phyloP scores from a whole-genome alignment of 495 filamentous ascomycete species.

The Extremus antarcticus region DNA sequence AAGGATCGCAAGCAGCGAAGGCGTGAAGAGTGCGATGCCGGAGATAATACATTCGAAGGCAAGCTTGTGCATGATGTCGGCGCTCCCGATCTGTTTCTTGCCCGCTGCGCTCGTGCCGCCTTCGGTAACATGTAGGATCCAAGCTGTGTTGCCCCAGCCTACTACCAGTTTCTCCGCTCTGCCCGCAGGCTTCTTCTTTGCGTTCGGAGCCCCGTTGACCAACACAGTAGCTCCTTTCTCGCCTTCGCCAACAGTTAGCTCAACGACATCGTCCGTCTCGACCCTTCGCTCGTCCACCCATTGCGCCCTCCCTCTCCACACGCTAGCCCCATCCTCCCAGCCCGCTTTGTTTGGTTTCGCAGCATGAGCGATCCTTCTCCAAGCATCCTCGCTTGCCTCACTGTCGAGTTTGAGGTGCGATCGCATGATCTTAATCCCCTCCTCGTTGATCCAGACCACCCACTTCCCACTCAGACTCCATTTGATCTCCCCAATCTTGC shows the following conservation, averaged over 20 bases:
- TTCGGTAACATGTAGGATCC: conserved; percentile 85
- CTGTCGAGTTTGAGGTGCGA: conserved; percentile 72
- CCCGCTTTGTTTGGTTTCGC: conserved; percentile 66
- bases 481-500: conserved; percentile 76
- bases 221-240: background rate
- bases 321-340: conserved; percentile 89
- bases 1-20: conserved; percentile 77
- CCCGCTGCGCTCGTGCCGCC: conserved; percentile 54
- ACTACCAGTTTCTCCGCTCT: conserved; percentile 70
- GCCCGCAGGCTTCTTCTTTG: conserved; percentile 19
- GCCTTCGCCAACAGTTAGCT: background rate
- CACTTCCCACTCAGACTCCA: conserved; percentile 88
- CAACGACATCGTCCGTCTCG: conserved; percentile 45
- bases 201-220: conserved; percentile 9
- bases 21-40: conserved; percentile 92
- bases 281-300: conserved; percentile 80
- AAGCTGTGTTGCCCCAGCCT: conserved; percentile 91
- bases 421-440: conserved; percentile 95
- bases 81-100: conserved; percentile 62
- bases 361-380: conserved; percentile 92
- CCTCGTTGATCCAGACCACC: conserved; percentile 89
- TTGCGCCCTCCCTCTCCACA: conserved; percentile 84
- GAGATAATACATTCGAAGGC: conserved; percentile 90
- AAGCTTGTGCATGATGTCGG: conserved; percentile 86
- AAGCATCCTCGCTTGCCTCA: conserved; percentile 67